phyloP scores from a whole-genome alignment of 2,329 filamentous ascomycete genomes.

The Calonectria fujianensis region DNA sequence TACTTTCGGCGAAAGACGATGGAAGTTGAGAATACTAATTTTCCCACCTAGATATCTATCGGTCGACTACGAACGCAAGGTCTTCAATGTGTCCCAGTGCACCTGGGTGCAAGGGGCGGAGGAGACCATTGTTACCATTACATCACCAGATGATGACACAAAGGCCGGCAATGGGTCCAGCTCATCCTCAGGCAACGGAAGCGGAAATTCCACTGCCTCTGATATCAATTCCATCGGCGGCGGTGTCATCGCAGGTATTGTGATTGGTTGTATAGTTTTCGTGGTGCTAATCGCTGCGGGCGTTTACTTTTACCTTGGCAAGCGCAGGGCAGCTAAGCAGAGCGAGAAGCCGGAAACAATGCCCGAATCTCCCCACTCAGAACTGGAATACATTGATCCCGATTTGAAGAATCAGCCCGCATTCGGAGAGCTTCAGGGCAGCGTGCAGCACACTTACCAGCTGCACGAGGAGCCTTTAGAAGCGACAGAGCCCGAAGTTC shows the following conservation, averaged over 20 bases:
- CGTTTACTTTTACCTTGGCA: background rate
- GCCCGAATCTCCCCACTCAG: background rate
- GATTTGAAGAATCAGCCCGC: background rate
- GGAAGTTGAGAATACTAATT: background rate
- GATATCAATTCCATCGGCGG: background rate
- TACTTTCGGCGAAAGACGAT: background rate
- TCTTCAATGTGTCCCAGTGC: slow-evolving; percentile 37
- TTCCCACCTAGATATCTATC: slow-evolving; percentile 25
- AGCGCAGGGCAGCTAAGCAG: background rate
- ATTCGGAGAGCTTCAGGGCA: slow-evolving; percentile 13
- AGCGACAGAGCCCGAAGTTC: background rate
- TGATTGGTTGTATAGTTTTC: background rate
- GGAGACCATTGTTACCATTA: slow-evolving; percentile 18
- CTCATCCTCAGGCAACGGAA: background rate
- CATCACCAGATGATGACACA: background rate
- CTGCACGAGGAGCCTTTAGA: background rate
- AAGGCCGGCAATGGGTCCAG: background rate
- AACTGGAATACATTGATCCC: background rate
- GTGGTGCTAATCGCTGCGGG: background rate
- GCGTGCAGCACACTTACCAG: background rate
- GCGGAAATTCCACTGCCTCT: background rate
- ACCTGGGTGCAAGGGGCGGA: slow-evolving; percentile 15
- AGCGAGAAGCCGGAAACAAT: background rate
- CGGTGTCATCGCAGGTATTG: slow-evolving; percentile 9
- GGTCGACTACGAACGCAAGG: slow-evolving; percentile 44